Conservation (phyloP, 75 land plant species). For the Cryptomeria japonica region DNA sequence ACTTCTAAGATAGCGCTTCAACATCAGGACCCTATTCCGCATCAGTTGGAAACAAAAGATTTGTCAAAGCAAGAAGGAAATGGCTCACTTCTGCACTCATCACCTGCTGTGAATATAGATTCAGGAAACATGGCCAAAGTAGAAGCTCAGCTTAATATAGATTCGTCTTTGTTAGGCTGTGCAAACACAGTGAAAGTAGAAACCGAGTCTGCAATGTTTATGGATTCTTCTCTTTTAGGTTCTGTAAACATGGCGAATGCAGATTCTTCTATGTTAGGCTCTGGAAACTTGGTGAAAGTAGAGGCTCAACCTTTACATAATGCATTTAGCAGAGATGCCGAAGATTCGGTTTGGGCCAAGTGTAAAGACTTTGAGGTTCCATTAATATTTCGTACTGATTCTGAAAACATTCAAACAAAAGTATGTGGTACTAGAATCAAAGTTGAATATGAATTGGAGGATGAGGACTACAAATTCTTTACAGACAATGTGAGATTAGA, state of each 20-base stretch:
- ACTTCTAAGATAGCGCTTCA: neutral
- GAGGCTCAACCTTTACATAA: neutral
- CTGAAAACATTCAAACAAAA: neutral
- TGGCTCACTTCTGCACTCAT: neutral
- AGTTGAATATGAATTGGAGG: neutral
- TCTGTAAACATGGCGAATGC: neutral
- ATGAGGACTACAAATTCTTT: neutral
- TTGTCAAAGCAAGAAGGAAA: neutral
- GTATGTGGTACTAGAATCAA: neutral
- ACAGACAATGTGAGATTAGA: neutral
- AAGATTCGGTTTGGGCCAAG: conserved; percentile 1
- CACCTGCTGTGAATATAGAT: neutral
- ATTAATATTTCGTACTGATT: neutral
- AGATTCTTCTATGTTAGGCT: neutral
- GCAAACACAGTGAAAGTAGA: neutral
- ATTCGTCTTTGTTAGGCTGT: neutral
- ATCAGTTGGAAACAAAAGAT: neutral
- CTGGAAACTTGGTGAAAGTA: neutral
- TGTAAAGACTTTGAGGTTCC: neutral
- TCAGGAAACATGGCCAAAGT: neutral
- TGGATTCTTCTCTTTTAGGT: neutral
- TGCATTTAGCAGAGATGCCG: conserved; percentile 1
- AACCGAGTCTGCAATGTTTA: neutral
- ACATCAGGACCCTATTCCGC: neutral
- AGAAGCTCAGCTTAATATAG: neutral